Evolutionary conservation across 2,329 filamentous ascomycete genomes (phyloP), one percentile per base, ranked within the genome.

Genomic region (Akanthomyces lecanii): DNA sequence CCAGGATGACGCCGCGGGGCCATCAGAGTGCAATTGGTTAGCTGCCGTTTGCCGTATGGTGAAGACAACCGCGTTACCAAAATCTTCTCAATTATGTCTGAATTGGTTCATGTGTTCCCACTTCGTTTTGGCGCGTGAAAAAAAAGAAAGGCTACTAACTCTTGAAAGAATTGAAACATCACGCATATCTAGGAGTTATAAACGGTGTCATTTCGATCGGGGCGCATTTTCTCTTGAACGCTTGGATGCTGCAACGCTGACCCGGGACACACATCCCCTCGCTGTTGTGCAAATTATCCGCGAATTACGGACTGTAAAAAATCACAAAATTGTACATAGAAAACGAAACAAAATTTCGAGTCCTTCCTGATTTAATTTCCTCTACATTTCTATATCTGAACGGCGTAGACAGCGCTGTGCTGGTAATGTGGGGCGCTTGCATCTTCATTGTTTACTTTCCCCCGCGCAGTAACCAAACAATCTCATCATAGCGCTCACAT

Each of bases 61-160:
- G 85, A 84, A 75, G 83, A 83, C 76, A 81, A 85, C 85, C 86
- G 85, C 84, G 78, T 78, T 78, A 79, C 75, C 67, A 73, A 59
- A 75, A 87, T 88, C 85, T 88, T 88, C 85, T 88, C 85, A 84
- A 72, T 66, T 71, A 50, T 79, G 74, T 86, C 82, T 86, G 84
- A 86, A 73, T 69, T 63, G 50, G 38, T 45, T 38, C 38, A 61
- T 63, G n/a, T 38, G 53, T 54, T 53, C 2, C 12, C n/a, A 36
- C 40, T n/a, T 40, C 8, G 33, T 14, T 11, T 5, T 18, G 21
- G 33, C 28, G 25, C 6, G 38, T 40, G 3, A 5, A 5, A 1
- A 5, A 1, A 36, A 21, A 48, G 1, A n/a, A 1, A 23, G 14
- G 21, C 28, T 16, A 59, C 36, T 59, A 10, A 59, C 23, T 6